Percentiles rank a stretch among this genome's conserved stretches.
Conservation (phyloP, 2,329 filamentous ascomycete genomes). For the Fonsecaea erecta region DNA sequence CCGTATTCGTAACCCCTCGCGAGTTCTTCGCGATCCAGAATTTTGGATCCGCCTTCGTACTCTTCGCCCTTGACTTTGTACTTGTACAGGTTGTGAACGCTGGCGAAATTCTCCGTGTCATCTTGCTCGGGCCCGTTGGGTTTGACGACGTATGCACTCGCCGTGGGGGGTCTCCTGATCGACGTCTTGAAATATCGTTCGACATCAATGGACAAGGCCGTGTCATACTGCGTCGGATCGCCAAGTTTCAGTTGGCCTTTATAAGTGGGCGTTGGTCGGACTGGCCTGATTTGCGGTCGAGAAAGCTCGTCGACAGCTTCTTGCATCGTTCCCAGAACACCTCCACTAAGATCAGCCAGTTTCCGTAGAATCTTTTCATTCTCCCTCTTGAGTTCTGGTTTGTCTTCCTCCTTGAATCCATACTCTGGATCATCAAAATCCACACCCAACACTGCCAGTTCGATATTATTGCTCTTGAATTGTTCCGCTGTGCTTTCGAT, state of each 20-base stretch:
- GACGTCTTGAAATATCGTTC: slow-evolving; percentile 90
- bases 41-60: slow-evolving; percentile 76
- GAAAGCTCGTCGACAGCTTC: slow-evolving; percentile 82
- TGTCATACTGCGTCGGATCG: slow-evolving; percentile 71
- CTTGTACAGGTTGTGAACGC: slow-evolving; percentile 73
- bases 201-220: slow-evolving; percentile 79
- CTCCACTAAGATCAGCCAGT: slow-evolving; percentile 69
- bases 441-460: slow-evolving; percentile 81
- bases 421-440: slow-evolving; percentile 93
- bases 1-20: slow-evolving; percentile 96
- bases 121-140: slow-evolving; percentile 35
- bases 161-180: slow-evolving; percentile 72
- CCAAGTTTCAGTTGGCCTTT: slow-evolving; percentile 81
- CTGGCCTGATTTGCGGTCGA: slow-evolving; percentile 74
- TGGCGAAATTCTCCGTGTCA: slow-evolving; percentile 37
- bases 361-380: slow-evolving; percentile 73
- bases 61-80: slow-evolving; percentile 80
- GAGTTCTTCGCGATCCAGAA: slow-evolving; percentile 79
- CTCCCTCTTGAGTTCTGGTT: slow-evolving; percentile 68
- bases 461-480: slow-evolving; percentile 73
- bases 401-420: slow-evolving; percentile 90
- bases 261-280: slow-evolving; percentile 77
- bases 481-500: slow-evolving; percentile 53
- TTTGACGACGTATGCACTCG: slow-evolving; percentile 73
- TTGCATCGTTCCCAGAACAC: slow-evolving; percentile 79